Percentiles rank a stretch among this genome's conserved stretches.
phyloP scores from a whole-genome alignment of 2,329 filamentous ascomycete genomes.

The Colletotrichum zoysiae region DNA sequence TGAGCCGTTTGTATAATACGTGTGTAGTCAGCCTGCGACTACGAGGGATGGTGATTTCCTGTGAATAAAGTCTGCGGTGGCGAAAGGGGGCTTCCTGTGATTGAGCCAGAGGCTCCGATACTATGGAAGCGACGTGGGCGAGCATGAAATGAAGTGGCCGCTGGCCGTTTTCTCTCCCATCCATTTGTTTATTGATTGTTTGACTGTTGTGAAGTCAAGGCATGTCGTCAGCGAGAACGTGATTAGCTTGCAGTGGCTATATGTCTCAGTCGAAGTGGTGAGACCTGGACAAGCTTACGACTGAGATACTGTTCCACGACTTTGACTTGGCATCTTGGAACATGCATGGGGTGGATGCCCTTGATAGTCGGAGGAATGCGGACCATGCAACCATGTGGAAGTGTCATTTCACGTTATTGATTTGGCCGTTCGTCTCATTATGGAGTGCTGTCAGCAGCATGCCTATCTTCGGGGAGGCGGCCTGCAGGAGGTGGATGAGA shows the following conservation, averaged over 20 bases:
- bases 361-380: not conserved
- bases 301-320: not conserved
- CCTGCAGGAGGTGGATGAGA: not conserved
- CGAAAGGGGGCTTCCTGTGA: not conserved
- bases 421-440: not conserved
- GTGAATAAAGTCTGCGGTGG: not conserved
- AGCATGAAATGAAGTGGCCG: not conserved
- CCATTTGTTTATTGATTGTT: not conserved
- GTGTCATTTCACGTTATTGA: not conserved
- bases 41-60: not conserved
- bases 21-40: conserved; percentile 20
- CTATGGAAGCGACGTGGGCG: not conserved
- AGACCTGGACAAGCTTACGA: not conserved
- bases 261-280: conserved; percentile 14
- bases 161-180: conserved; percentile 4
- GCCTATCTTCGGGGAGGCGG: not conserved
- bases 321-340: not conserved
- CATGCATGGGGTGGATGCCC: not conserved
- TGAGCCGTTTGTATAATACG: conserved; percentile 31
- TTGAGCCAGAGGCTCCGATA: not conserved
- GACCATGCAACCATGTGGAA: not conserved
- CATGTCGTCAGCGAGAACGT: not conserved
- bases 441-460: not conserved
- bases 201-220: not conserved
- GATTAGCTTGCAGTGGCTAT: not conserved